phyloP scores from a whole-genome alignment of 1,284 basidiomycete species.

The Malassezia pachydermatis region DNA sequence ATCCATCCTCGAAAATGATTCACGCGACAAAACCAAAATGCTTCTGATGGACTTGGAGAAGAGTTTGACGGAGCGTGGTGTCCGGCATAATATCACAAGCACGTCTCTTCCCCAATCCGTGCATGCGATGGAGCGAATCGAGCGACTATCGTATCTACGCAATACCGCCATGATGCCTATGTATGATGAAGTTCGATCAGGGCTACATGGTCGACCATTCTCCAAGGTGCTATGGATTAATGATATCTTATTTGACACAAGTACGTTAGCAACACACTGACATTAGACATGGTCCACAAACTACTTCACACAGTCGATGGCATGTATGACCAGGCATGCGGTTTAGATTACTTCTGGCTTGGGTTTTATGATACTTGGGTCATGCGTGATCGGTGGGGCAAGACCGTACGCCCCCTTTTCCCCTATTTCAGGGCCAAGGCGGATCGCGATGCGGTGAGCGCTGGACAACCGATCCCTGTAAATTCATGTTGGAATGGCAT shows the following conservation, averaged over 20 bases:
- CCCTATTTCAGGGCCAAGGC: constrained; percentile 53
- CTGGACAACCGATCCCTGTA: constrained; percentile 53
- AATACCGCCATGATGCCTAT: constrained; percentile 34
- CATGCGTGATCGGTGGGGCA: constrained; percentile 20
- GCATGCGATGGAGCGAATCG: constrained; percentile 22
- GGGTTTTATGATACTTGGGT: constrained; percentile 52
- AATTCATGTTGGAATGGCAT: constrained; percentile 59
- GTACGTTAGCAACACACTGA: background rate
- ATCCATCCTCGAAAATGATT: constrained; percentile 56
- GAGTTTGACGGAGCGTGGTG: constrained; percentile 33
- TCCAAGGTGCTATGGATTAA: constrained; percentile 36
- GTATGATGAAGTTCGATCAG: constrained; percentile 14
- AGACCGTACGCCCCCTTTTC: constrained; percentile 53
- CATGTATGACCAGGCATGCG: constrained; percentile 56
- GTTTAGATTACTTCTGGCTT: constrained; percentile 53
- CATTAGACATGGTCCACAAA: constrained; percentile 47
- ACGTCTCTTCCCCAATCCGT: constrained; percentile 9
- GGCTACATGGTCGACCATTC: constrained; percentile 9
- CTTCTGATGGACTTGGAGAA: constrained; percentile 50
- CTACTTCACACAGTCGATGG: constrained; percentile 53
- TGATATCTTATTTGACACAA: constrained; percentile 23
- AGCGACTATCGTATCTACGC: constrained; percentile 25
- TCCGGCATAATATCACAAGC: background rate
- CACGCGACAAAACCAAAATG: constrained; percentile 51
- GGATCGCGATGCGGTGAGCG: constrained; percentile 44